These are phyloP conservation scores for Naematelia aurantialba DNA, from an alignment of 768 basidiomycete species.

Conservation along the genomic window DNA sequence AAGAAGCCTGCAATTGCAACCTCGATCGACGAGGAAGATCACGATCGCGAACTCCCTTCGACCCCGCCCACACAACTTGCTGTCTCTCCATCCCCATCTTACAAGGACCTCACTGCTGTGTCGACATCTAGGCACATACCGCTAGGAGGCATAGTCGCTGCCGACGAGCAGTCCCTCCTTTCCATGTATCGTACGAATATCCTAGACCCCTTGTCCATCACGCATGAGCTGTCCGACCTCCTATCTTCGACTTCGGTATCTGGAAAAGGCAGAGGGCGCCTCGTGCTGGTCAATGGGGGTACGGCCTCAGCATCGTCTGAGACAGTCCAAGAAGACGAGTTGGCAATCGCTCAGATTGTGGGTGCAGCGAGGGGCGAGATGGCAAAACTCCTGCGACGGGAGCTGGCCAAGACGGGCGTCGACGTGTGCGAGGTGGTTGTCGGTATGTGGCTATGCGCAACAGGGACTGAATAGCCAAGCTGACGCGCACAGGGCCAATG, in stretches of 20 bases:
- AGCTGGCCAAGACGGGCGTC: slow-evolving; percentile 22
- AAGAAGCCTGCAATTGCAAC: neutral
- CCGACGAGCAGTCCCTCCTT: slow-evolving; percentile 25
- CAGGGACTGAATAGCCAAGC: neutral
- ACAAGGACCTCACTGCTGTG: neutral
- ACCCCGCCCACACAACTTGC: neutral
- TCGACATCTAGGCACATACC: slow-evolving; percentile 3
- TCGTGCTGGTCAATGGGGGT: slow-evolving; percentile 35
- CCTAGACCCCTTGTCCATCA: slow-evolving; percentile 35
- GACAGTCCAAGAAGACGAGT: neutral
- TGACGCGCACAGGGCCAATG: slow-evolving; percentile 22
- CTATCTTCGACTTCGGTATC: slow-evolving; percentile 2
- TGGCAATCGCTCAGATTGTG: slow-evolving; percentile 19
- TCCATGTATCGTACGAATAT: slow-evolving; percentile 33
- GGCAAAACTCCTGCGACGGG: slow-evolving; percentile 17
- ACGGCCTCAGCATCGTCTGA: neutral
- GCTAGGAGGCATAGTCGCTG: slow-evolving; percentile 7
- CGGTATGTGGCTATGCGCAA: slow-evolving; percentile 20
- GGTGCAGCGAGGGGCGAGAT: slow-evolving; percentile 19
- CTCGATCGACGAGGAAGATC: neutral
- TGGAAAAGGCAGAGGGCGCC: slow-evolving; percentile 14
- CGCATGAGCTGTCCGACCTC: slow-evolving; percentile 31
- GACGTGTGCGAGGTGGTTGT: slow-evolving; percentile 40
- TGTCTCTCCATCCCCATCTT: neutral
- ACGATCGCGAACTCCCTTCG: neutral